Percentiles rank a stretch among this genome's conserved stretches.
Conservation (phyloP, 257 asterid genomes). For the Phtheirospermum japonicum region DNA sequence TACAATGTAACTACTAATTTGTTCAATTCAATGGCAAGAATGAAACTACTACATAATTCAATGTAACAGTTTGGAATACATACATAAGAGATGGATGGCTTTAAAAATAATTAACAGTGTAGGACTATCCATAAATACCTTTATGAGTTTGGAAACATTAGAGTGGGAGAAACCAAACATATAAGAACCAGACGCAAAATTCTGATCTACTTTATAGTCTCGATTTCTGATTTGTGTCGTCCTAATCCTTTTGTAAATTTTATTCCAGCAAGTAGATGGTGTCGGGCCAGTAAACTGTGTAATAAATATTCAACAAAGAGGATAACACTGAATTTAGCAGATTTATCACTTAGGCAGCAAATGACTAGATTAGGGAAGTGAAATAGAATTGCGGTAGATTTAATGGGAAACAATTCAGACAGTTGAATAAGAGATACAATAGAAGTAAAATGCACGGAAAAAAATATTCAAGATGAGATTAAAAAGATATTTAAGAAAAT, state of each 20-base stretch:
- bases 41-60: slow-evolving; percentile 3
- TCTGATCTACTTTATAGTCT: slow-evolving; percentile 47
- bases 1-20: slow-evolving; percentile 16
- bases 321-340: slow-evolving; percentile 16
- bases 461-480: neutral
- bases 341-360: slow-evolving; percentile 11
- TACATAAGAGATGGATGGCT: slow-evolving; percentile 19
- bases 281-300: slow-evolving; percentile 76
- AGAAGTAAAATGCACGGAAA: neutral
- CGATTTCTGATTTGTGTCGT: slow-evolving; percentile 46
- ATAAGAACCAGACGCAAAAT: slow-evolving; percentile 63
- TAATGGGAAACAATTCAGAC: too few species aligned
- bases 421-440: slow-evolving; percentile 14
- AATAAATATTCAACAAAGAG: slow-evolving; percentile 24
- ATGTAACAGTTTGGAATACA: slow-evolving; percentile 18
- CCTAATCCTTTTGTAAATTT: slow-evolving; percentile 66
- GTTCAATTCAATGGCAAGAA: neutral
- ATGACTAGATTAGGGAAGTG: slow-evolving; percentile 1
- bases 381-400: slow-evolving; percentile 6
- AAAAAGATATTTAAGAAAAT: neutral
- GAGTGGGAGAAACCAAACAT: slow-evolving; percentile 88
- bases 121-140: slow-evolving; percentile 43
- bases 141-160: slow-evolving; percentile 65
- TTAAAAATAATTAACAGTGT: slow-evolving; percentile 12
- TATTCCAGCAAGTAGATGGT: slow-evolving; percentile 87